Evolutionary conservation across 176 grass and related monocot genomes (phyloP).

Genomic region (Zizania latifolia): DNA sequence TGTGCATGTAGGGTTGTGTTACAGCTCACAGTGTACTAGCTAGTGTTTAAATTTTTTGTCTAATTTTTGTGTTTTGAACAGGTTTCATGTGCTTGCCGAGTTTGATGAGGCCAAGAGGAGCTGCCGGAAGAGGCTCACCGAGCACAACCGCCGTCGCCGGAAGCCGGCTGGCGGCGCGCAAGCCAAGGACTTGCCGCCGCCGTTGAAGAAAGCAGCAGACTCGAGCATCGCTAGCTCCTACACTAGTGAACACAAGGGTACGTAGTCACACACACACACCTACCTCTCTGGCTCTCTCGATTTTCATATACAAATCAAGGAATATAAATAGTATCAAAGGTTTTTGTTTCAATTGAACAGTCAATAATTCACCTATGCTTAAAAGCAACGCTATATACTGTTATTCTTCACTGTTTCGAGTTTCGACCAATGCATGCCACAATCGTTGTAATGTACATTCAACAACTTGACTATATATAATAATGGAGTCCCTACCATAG

Average conservation of each 20-base stretch:
- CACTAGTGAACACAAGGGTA: slow-evolving; percentile 33
- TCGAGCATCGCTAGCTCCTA: slow-evolving; percentile 7
- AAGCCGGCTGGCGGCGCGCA: slow-evolving; percentile 28
- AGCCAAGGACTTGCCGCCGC: background rate
- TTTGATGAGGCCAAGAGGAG: slow-evolving; percentile 70
- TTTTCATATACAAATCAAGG: too few relatives aligned
- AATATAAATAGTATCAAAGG: too few relatives aligned
- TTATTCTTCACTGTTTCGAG: background rate
- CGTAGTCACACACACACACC: too few relatives aligned
- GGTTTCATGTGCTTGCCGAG: slow-evolving; percentile 63
- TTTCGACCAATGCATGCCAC: too few relatives aligned
- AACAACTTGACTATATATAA: background rate
- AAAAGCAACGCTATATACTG: background rate
- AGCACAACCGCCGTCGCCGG: slow-evolving; percentile 70
- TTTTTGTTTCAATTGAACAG: too few relatives aligned
- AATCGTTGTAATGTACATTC: background rate
- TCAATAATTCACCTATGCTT: background rate
- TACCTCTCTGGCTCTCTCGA: too few relatives aligned
- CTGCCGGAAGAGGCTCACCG: slow-evolving; percentile 60
- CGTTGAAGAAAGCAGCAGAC: slow-evolving; percentile 20
- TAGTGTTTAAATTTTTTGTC: background rate
- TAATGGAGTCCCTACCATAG: background rate
- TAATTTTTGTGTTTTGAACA: background rate
- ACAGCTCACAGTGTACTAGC: background rate
- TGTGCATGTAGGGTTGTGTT: too few relatives aligned